Evolutionary conservation across 208 protist species (phyloP).

Genomic region (Naegleria lovaniensis): DNA sequence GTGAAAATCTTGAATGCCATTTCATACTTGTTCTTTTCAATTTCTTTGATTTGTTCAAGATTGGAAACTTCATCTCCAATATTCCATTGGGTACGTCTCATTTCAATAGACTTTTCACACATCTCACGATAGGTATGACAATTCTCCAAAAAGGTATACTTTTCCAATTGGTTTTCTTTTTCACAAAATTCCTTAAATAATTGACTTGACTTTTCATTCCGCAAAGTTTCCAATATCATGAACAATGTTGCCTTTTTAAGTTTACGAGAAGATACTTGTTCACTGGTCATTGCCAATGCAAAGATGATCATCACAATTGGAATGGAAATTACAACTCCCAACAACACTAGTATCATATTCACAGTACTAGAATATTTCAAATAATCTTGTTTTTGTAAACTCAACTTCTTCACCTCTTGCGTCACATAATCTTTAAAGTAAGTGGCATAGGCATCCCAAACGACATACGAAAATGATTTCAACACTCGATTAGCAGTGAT

Average conservation of each 20-base stretch:
- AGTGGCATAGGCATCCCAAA: background rate
- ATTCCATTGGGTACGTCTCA: background rate
- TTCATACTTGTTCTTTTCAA: background rate
- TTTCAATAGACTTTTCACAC: background rate
- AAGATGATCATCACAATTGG: background rate
- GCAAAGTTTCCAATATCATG: background rate
- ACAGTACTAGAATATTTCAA: background rate
- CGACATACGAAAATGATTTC: background rate
- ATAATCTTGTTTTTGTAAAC: background rate
- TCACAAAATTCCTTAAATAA: background rate
- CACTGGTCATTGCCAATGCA: background rate
- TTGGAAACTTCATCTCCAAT: background rate
- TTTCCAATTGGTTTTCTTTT: background rate
- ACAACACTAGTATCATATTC: background rate
- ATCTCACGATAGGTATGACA: background rate
- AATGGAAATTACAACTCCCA: background rate
- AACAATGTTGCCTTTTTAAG: background rate
- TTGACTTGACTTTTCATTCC: background rate
- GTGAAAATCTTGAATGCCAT: background rate
- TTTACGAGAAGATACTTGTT: background rate
- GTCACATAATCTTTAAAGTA: background rate
- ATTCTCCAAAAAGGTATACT: background rate
- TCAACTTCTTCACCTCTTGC: background rate
- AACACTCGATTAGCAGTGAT: background rate
- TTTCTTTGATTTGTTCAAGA: background rate